Evolutionary conservation across 768 basidiomycete species (phyloP), one percentile per base, ranked within the genome.

Genomic region (Podaxis mareebaensis): DNA sequence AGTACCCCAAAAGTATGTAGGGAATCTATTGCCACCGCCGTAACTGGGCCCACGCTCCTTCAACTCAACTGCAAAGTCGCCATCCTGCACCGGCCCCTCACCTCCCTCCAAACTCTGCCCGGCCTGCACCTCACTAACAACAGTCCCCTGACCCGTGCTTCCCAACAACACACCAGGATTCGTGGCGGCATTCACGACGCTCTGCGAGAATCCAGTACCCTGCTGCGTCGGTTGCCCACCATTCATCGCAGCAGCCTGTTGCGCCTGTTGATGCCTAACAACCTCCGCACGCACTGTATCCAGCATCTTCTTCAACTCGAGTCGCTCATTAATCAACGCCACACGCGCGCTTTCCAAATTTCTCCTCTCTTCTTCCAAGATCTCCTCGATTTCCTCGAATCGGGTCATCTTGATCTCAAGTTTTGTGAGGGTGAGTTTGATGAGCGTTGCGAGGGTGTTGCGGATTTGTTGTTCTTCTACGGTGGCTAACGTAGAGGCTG

Each of bases 371-470:
- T 93, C 90, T 73, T 99, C 97, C 57, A 99, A 79, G 11, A 95
- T 78, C 52, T 91, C 90, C 73, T 99, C 97, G 62, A 99, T 79
- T 74, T 93, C 90, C 73, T 98, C 97, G 70, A 99, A 98, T 73
- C 96, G 93, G 2, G 85, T 77, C 87, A 95, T 92, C 82, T 99
- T 99, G 60, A 96, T 79, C 71, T 98, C 95, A 40, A 99, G 86
- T 75, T 99, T 99, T 53, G 83, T 92, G 69, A 85, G 81, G 64
- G 83, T 93, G 60, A 92, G 81, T 75, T 93, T 90, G 76, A 99
- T 92, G 63, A 99, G 83, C 42, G 87, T 85, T 3, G 93, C 86
- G 52, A 98, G 86, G 1, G 90, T 83, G 63, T 84, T 79, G 38
- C 88, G 86, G 60, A 99, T 92, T 64, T 92, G 88, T 0, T 79